A percentile compares a stretch with the other conserved stretches of the same genome.
phyloP scores from a whole-genome alignment of 2,329 filamentous ascomycete species.

The Dactylellina haptotyla region DNA sequence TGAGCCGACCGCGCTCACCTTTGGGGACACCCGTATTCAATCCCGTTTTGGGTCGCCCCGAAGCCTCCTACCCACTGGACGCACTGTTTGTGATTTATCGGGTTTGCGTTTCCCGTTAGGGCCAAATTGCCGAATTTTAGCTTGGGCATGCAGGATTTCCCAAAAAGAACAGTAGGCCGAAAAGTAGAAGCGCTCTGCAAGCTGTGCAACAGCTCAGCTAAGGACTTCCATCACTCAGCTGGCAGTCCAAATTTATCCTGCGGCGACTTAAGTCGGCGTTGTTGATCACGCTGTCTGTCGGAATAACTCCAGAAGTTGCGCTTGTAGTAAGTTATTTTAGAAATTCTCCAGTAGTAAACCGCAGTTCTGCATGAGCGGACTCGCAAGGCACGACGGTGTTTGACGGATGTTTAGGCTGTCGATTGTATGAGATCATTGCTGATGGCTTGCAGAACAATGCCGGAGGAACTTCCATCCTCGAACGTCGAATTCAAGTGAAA shows the following conservation, averaged over 20 bases:
- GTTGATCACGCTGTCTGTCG: constrained; percentile 27
- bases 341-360: too few relatives aligned
- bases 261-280: constrained; percentile 15
- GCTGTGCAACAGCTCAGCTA: constrained; percentile 47
- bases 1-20: constrained; percentile 20
- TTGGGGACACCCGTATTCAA: constrained; percentile 16
- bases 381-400: not conserved
- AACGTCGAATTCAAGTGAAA: not conserved
- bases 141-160: not conserved
- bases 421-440: constrained; percentile 10
- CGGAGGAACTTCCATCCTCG: constrained; percentile 47
- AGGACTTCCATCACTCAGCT: constrained; percentile 38
- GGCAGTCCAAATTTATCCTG: constrained; percentile 18
- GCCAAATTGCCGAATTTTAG: constrained; percentile 49
- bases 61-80: constrained; percentile 12
- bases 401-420: not conserved
- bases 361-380: not conserved
- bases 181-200: constrained; percentile 26
- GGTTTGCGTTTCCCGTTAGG: constrained; percentile 38
- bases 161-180: constrained; percentile 5
- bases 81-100: constrained; percentile 30
- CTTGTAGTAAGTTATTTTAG: too few relatives aligned
- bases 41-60: constrained; percentile 25
- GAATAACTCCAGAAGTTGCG: not conserved
- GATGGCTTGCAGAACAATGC: constrained; percentile 19